phyloP scores from a whole-genome alignment of 169 alveolate species.

The Cryptosporidium viatorum region DNA sequence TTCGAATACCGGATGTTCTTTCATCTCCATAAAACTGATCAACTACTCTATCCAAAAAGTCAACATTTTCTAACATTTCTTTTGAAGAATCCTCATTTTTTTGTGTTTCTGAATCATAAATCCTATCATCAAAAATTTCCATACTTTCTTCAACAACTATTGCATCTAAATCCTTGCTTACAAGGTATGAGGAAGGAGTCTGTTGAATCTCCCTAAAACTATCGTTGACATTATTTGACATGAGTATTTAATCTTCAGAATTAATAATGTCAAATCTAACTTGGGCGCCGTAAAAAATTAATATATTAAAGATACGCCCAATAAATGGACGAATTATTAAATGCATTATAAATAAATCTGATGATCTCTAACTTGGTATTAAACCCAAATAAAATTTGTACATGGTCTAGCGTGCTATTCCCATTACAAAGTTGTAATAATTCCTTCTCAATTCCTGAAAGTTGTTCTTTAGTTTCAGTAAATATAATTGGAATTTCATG shows the following conservation, averaged over 20 bases:
- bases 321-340: slow-evolving; percentile 12
- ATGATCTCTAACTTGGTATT: slow-evolving; percentile 19
- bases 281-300: slow-evolving; percentile 4
- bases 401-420: slow-evolving; percentile 13
- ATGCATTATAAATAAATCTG: neutral
- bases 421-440: slow-evolving; percentile 33
- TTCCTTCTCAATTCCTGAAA: neutral
- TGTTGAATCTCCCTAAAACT: slow-evolving; percentile 14
- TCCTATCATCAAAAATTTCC: slow-evolving; percentile 71
- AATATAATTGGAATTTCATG: slow-evolving; percentile 53
- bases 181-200: slow-evolving; percentile 1
- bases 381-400: slow-evolving; percentile 52
- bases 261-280: neutral
- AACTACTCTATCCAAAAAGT: slow-evolving; percentile 68
- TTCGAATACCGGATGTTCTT: slow-evolving; percentile 38
- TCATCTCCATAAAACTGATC: slow-evolving; percentile 66
- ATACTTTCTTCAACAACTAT: slow-evolving; percentile 64
- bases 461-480: neutral
- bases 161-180: slow-evolving; percentile 42
- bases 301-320: slow-evolving; percentile 67
- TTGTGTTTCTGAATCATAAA: slow-evolving; percentile 50
- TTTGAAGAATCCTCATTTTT: slow-evolving; percentile 32
- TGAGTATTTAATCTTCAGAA: neutral
- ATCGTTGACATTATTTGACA: slow-evolving; percentile 20
- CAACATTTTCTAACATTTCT: slow-evolving; percentile 34